Evolutionary conservation across 768 basidiomycete species (phyloP), one percentile per base, ranked within the genome.

Genomic region (Ramaria sp.): DNA sequence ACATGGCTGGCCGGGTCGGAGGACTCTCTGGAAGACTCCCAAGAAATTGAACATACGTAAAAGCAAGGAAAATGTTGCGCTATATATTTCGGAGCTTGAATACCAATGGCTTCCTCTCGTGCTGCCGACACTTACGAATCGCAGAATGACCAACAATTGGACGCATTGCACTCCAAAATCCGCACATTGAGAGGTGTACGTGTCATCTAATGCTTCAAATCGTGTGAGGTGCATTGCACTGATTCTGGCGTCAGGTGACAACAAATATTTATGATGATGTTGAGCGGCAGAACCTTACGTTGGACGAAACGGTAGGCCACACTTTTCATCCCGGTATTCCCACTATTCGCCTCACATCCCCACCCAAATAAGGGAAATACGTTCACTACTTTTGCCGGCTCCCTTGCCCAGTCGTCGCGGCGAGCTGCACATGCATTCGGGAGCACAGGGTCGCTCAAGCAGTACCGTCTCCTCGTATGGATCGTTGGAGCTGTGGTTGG

Each of bases 201-300:
- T 60, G 17, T 20, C 34, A 37, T 7, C 13, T 48, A 30, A 54
- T 0, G 15, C 5, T 39, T 41, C 53, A 38, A 37, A 54, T 45
- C 60, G 50, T 39, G 19, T 37, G 47, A 38, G 34, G 11, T 49
- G 37, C 50, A 13, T 42, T 20, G 48, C 9, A 12, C 33, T 54
- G 27, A 17, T 47, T 33, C 56, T 49, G 5, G 38, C 33, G 39
- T 19, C 52, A 92, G 89, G 77, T 93, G n/a, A 92, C 90, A 12
- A 86, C 81, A 2, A 90, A 93, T 71, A 91, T 93, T 39, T 77
- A 93, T 66, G 79, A 82, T 59, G 91, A 92, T 64, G 84, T 84
- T 1, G 90, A 93, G 69, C 73, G 83, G 10, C 91, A 92, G 71
- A 91, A 92, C 64, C 65, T 78, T 2, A 79, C 85, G 54, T 72